Evolutionary conservation across 2,329 filamentous ascomycete species (phyloP).

Genomic region (Fusarium neocosmosporiellum): DNA sequence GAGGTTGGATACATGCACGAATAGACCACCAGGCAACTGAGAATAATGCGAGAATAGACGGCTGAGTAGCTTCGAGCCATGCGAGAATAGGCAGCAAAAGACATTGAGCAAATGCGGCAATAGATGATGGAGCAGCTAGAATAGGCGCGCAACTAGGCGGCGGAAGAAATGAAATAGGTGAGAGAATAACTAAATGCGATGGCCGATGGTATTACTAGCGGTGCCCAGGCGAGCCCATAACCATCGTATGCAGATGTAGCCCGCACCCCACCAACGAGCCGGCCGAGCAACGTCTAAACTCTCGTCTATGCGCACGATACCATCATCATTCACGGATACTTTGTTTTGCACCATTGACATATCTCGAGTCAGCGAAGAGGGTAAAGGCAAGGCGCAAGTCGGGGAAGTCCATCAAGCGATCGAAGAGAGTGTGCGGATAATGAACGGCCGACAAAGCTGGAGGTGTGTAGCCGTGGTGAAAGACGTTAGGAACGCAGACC

Average conservation of each 20-base stretch:
- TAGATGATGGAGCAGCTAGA: neutral
- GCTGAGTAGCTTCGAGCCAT: neutral
- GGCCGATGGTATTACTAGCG: neutral
- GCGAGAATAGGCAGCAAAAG: neutral
- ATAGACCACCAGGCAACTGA: constrained; percentile 4
- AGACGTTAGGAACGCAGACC: too few relatives aligned
- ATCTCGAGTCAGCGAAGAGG: too few relatives aligned
- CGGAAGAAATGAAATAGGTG: neutral
- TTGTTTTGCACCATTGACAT: too few relatives aligned
- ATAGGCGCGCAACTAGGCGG: neutral
- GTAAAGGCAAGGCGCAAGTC: too few relatives aligned
- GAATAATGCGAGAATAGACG: constrained; percentile 6
- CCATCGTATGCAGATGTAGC: too few relatives aligned
- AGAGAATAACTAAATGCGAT: neutral
- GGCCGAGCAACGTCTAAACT: too few relatives aligned
- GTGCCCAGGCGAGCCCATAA: neutral
- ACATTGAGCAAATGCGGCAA: neutral
- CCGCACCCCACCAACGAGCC: too few relatives aligned
- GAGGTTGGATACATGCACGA: constrained; percentile 2
- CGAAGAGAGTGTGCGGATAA: neutral
- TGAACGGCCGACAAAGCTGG: too few relatives aligned
- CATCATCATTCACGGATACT: too few relatives aligned
- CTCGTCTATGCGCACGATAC: too few relatives aligned
- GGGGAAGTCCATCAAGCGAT: neutral
- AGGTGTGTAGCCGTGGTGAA: too few relatives aligned